phyloP scores from a whole-genome alignment of 2,329 filamentous ascomycete genomes.

The Apiospora koreana region DNA sequence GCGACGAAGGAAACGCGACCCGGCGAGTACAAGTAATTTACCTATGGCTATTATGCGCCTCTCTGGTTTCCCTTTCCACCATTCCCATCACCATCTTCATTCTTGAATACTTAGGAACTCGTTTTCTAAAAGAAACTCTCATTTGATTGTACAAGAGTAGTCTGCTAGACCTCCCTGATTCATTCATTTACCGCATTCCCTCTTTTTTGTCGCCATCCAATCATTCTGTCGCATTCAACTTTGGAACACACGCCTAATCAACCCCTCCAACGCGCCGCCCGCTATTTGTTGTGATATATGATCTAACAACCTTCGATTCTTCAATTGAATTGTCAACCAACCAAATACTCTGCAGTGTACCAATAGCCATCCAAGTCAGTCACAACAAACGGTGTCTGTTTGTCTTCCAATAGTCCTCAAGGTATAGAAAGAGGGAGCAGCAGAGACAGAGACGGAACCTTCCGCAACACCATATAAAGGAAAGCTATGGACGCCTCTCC shows the following conservation, averaged over 20 bases:
- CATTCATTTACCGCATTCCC: not conserved
- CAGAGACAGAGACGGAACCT: not conserved
- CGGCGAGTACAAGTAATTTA: slow-evolving; percentile 6
- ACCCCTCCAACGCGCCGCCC: not conserved
- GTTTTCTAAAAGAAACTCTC: too few relatives aligned
- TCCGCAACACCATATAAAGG: slow-evolving; percentile 10
- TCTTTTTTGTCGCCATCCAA: not conserved
- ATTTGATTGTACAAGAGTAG: too few relatives aligned
- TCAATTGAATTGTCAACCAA: not conserved
- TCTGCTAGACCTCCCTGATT: not conserved
- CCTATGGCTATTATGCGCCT: not conserved
- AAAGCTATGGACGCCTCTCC: slow-evolving; percentile 27
- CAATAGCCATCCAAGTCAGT: too few relatives aligned
- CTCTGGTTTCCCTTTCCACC: not conserved
- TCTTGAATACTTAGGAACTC: too few relatives aligned
- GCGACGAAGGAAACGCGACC: slow-evolving; percentile 1
- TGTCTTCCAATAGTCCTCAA: too few relatives aligned
- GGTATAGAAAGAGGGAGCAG: too few relatives aligned
- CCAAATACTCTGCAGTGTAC: too few relatives aligned
- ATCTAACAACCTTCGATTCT: not conserved
- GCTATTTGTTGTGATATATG: not conserved
- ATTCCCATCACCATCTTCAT: not conserved
- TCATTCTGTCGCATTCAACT: not conserved
- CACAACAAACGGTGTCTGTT: not conserved
- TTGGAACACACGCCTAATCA: not conserved